Conservation (phyloP, 495 filamentous ascomycete genomes). For the Oidiodendron maius region DNA sequence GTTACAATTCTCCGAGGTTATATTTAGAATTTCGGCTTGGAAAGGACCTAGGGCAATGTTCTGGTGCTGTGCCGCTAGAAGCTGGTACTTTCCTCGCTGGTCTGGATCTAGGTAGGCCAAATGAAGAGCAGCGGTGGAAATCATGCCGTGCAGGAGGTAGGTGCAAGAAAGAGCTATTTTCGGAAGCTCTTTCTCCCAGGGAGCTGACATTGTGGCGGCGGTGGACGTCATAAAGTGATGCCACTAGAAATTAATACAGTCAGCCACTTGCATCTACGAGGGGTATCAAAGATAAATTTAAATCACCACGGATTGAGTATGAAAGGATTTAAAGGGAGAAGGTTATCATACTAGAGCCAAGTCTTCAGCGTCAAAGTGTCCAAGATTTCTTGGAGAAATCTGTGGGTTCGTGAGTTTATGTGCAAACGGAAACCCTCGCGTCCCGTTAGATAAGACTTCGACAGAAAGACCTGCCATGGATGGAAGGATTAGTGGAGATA, state of each 20-base stretch:
- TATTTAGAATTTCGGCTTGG: background rate
- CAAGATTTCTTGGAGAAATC: background rate
- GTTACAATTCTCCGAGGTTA: constrained; percentile 3
- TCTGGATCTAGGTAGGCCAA: constrained; percentile 28
- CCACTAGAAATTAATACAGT: no score
- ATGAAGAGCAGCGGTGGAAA: constrained; percentile 36
- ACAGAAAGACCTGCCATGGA: no score
- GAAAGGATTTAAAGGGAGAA: background rate
- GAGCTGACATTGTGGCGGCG: background rate
- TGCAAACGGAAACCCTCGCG: background rate
- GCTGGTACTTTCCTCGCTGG: background rate
- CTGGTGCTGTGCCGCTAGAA: constrained; percentile 1
- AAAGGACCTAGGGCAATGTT: constrained; percentile 3
- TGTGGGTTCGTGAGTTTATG: background rate
- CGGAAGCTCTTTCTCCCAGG: constrained; percentile 3
- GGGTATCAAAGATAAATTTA: no score
- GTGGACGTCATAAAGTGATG: constrained; percentile 10
- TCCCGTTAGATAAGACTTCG: no score
- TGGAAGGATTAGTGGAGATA: no score
- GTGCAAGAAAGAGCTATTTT: constrained; percentile 2
- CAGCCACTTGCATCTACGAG: background rate
- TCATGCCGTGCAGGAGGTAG: constrained; percentile 34
- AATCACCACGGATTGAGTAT: no score
- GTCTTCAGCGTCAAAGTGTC: constrained; percentile 8
- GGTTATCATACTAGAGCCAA: constrained; percentile 5